Evolutionary conservation across 1,139 yeast species (phyloP).

Genomic region (Yamadazyma dushanensis): DNA sequence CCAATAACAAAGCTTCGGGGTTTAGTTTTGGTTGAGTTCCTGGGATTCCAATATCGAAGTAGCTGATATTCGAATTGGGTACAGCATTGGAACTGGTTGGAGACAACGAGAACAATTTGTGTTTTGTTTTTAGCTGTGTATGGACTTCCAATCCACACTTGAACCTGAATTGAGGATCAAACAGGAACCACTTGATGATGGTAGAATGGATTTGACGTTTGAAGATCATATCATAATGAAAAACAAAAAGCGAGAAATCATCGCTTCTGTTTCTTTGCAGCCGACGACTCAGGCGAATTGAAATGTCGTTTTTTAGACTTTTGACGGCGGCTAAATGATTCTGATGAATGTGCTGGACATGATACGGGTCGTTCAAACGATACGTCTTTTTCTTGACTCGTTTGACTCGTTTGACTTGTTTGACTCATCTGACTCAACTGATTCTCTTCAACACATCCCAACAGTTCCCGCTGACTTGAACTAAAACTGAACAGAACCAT

Average conservation of each 20-base stretch:
- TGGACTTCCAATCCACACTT: conserved; percentile 94
- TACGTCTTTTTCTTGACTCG: too few species aligned
- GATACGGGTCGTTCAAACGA: too few species aligned
- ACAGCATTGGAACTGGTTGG: conserved; percentile 45
- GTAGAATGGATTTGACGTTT: conserved; percentile 9
- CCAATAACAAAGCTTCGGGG: conserved; percentile 69
- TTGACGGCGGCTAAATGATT: too few species aligned
- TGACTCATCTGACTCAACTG: too few species aligned
- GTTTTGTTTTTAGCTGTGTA: conserved; percentile 74
- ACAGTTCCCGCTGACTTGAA: too few species aligned
- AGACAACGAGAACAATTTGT: conserved; percentile 74
- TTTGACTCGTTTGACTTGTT: too few species aligned
- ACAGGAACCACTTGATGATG: conserved; percentile 6
- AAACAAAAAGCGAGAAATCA: conserved; percentile 1
- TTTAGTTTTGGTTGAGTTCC: conserved; percentile 90
- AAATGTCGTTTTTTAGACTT: too few species aligned
- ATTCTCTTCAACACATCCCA: too few species aligned
- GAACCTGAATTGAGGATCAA: conserved; percentile 34
- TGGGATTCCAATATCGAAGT: conserved; percentile 83
- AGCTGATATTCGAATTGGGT: conserved; percentile 75
- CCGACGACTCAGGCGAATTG: neutral
- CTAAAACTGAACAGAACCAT: too few species aligned
- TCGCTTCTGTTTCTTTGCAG: conserved; percentile 2
- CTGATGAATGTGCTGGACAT: too few species aligned
- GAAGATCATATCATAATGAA: conserved; percentile 7